Conservation (phyloP, 129 eudicot species). For the Pulicaria dysenterica region DNA sequence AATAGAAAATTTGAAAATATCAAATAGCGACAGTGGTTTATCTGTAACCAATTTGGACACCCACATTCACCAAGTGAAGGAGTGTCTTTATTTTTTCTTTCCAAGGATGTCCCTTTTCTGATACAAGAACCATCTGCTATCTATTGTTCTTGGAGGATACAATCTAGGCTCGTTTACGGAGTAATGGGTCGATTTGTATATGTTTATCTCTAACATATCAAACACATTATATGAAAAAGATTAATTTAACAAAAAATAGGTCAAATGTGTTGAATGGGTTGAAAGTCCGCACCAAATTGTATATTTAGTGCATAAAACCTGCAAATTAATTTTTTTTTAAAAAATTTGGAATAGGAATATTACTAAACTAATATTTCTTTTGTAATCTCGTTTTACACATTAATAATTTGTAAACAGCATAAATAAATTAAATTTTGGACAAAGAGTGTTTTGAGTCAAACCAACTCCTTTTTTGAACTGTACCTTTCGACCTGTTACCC, state of each 20-base stretch:
- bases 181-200: neutral
- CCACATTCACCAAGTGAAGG: conserved; percentile 6
- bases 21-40: neutral
- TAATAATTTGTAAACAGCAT: neutral
- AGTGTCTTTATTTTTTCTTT: neutral
- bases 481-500: neutral
- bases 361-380: neutral
- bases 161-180: neutral
- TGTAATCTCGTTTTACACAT: neutral
- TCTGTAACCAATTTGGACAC: neutral
- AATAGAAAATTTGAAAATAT: neutral
- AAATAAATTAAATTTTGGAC: neutral
- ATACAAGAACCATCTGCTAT: neutral
- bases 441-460: neutral
- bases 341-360: neutral
- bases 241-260: too few species aligned
- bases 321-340: neutral
- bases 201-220: neutral
- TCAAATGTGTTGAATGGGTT: neutral
- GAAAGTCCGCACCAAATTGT: neutral
- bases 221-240: neutral
- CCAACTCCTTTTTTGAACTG: neutral
- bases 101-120: neutral
- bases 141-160: conserved; percentile 4
- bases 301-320: neutral